phyloP scores from a whole-genome alignment of 148 eudicot genomes.

The Camellia granthamiana region DNA sequence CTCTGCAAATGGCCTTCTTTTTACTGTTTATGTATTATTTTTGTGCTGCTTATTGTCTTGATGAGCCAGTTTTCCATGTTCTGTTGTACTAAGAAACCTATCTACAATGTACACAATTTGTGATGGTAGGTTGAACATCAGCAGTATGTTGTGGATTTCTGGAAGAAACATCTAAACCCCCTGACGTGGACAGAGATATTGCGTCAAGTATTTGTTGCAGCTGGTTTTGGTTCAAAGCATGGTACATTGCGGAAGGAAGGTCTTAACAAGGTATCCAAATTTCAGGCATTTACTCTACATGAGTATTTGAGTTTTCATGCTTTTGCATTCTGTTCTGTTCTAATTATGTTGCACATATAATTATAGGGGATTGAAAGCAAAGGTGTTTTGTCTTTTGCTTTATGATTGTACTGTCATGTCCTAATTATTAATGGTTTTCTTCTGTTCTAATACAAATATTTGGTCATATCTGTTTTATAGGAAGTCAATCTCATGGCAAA shows the following conservation, averaged over 20 bases:
- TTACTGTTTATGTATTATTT: not conserved
- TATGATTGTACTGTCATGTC: not conserved
- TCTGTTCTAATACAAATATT: constrained; percentile 15
- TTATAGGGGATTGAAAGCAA: not conserved
- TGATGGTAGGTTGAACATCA: constrained; percentile 52
- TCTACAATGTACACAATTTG: not conserved
- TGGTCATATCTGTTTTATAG: constrained; percentile 36
- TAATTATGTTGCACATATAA: not conserved
- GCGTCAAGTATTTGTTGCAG: constrained; percentile 76
- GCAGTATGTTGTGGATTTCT: constrained; percentile 42
- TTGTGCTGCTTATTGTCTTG: not conserved
- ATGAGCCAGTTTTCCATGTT: not conserved
- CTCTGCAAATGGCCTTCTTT: not conserved
- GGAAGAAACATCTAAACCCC: constrained; percentile 70
- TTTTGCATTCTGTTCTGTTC: not conserved
- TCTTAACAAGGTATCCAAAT: constrained; percentile 49
- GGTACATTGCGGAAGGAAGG: constrained; percentile 34
- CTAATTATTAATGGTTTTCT: not conserved
- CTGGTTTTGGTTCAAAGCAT: constrained; percentile 79
- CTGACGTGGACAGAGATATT: constrained; percentile 89
- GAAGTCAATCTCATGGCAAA: constrained; percentile 57
- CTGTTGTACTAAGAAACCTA: not conserved
- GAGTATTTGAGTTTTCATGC: too few relatives aligned
- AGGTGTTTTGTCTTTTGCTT: constrained; percentile 10
- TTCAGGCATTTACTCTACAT: not conserved